Conservation (phyloP, 2,329 filamentous ascomycete species). For the Colletotrichum tofieldiae region DNA sequence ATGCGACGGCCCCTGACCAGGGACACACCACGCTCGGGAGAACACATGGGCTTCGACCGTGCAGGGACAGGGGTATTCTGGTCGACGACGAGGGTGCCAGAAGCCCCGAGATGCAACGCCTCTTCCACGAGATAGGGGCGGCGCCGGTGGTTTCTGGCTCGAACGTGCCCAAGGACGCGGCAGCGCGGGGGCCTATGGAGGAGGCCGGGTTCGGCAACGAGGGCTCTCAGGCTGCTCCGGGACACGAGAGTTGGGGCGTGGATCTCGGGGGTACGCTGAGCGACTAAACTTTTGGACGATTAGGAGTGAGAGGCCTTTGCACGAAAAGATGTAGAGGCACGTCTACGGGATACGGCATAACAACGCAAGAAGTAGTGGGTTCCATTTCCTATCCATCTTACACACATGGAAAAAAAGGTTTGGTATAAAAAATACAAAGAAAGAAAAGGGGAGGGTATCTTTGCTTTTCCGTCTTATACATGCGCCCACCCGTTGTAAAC, state of each 20-base stretch:
- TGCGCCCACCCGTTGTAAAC: slow-evolving; percentile 72
- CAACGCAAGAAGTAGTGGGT: background rate
- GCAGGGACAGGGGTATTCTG: background rate
- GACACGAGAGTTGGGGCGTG: slow-evolving; percentile 3
- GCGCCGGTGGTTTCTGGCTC: background rate
- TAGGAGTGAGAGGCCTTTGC: background rate
- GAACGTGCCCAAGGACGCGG: background rate
- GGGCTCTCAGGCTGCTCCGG: background rate
- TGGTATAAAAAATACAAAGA: background rate
- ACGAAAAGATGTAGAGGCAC: background rate
- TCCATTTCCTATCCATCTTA: background rate
- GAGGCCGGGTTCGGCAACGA: background rate
- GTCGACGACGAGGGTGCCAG: background rate
- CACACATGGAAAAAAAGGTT: background rate
- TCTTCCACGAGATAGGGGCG: slow-evolving; percentile 15
- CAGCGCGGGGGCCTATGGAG: background rate
- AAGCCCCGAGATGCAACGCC: background rate
- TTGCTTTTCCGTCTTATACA: slow-evolving; percentile 53
- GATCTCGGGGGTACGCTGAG: slow-evolving; percentile 19
- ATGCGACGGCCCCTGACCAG: background rate
- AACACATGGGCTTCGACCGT: background rate
- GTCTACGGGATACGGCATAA: background rate
- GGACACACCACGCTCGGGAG: background rate
- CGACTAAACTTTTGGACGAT: background rate
- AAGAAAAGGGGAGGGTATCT: slow-evolving; percentile 18